These are phyloP conservation scores for Cladobotryum protrusum DNA, from an alignment of 2,329 filamentous ascomycete genomes.

Conservation along the genomic window DNA sequence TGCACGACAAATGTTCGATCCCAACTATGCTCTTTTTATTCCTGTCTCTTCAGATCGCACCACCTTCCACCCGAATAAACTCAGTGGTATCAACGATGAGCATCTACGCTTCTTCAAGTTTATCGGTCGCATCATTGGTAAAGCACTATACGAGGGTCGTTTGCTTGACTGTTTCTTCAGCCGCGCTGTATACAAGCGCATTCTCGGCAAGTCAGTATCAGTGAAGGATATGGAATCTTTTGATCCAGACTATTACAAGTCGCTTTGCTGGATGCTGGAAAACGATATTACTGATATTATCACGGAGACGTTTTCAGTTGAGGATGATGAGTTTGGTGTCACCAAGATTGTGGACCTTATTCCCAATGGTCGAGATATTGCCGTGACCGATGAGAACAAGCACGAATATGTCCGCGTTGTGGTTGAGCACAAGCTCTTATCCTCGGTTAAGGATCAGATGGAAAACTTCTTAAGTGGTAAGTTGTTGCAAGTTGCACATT, in stretches of 20 bases:
- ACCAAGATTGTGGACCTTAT: slow-evolving; percentile 82
- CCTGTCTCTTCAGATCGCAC: slow-evolving; percentile 96
- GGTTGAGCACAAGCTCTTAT: slow-evolving; percentile 86
- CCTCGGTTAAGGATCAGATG: slow-evolving; percentile 90
- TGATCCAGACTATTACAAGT: slow-evolving; percentile 98
- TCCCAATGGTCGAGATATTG: slow-evolving; percentile 80
- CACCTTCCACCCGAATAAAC: slow-evolving; percentile 95
- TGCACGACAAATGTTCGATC: slow-evolving; percentile 96
- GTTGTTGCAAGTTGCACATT: slow-evolving; percentile 16
- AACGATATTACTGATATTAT: slow-evolving; percentile 99
- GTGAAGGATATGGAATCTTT: slow-evolving; percentile 99
- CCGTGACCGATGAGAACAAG: slow-evolving; percentile 97
- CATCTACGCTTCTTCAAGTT: slow-evolving; percentile 99
- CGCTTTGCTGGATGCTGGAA: slow-evolving; percentile 94
- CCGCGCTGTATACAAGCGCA: slow-evolving; percentile 95
- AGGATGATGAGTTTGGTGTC: slow-evolving; percentile 90
- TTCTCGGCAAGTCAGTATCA: slow-evolving; percentile 88
- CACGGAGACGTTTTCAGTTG: slow-evolving; percentile 90
- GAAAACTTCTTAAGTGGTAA: slow-evolving; percentile 82
- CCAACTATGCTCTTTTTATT: slow-evolving; percentile 93
- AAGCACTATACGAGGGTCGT: slow-evolving; percentile 92
- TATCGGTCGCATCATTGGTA: slow-evolving; percentile 96
- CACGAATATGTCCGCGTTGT: slow-evolving; percentile 93
- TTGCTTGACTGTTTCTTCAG: slow-evolving; percentile 98
- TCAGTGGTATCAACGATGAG: slow-evolving; percentile 90